Base-by-base conservation (phyloP, 306 rosid species). In the Amphicarpaea edgeworthii region DNA sequence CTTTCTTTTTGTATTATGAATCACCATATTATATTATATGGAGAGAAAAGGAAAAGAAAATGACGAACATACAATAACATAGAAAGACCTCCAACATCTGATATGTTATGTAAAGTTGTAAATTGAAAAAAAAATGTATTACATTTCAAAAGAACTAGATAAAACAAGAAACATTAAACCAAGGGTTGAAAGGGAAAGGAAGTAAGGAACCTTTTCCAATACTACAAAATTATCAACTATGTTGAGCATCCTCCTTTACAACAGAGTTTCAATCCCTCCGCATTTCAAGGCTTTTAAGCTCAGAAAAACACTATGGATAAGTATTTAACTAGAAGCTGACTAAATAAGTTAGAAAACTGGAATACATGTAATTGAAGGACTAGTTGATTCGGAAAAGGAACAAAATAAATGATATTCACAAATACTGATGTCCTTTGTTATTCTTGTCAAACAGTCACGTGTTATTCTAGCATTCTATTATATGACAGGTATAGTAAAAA, bases 181-280 rank as follows among this genome's bases (percentile, higher is more conserved):
- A 42, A 24, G 16, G 46, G 59, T 43, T n/a, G 32, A 24, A 58
- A 53, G 9, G 59, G 6, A 59, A n/a, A n/a, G n/a, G n/a, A n/a
- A n/a, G n/a, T n/a, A 42, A 42, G 43, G 53, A 41, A 26, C 43
- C 57, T 4, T 5, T 26, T 73, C 43, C 58, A 73, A 10, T 42
- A 73, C 68, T 26, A 57, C 77, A 8, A 9, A 73, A 26, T 24
- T 45, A 59, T 43, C 58, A 58, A 28, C 69, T 43, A n/a, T 24
- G 14, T 3, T 24, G 57, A 72, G 28, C 55, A 40, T 41, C 43
- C 49, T 41, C 42, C 14, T 73, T 73, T 23, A 73, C 17, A 72
- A 40, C 67, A 72, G 42, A 71, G n/a, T 9, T 21, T 14, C 42
- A 28, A 40, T 41, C 21, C 41, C 41, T 23, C 34, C 34, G 16